Base-by-base conservation (phyloP, 1,139 yeast species). In the Schizosaccharomyces versatilis region DNA sequence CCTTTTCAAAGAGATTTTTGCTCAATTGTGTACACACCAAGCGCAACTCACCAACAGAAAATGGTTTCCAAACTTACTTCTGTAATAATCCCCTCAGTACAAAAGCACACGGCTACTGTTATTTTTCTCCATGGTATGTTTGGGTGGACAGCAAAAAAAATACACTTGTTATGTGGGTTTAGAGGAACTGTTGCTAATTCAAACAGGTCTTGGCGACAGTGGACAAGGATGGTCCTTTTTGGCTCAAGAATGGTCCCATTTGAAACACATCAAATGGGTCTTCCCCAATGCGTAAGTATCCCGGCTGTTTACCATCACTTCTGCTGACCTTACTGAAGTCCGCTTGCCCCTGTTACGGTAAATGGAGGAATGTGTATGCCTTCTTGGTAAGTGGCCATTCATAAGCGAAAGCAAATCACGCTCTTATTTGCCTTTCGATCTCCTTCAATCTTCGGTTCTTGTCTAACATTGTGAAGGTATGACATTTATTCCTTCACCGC, bases 231-330 rank as follows among this genome's bases (percentile, higher is more conserved):
- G 49, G 49, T 44, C 49, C n/a, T 44, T 44, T 44, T 19, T 44
- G 49, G 49, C 49, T 19, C 15, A 44, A 8, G 15, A 19, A 14
- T 44, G 19, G 36, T 17, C 19, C 8, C 14, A 17, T 8, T 17
- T 44, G 36, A 32, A 32, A n/a, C 49, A 44, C 32, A 32, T 44
- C 8, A 44, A 44, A 32, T 44, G 49, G 49, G 19, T 44, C 19
- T 44, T 44, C n/a, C 49, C 49, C 32, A 44, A 44, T 17, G 49
- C 49, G 49, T 44, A 44, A 17, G 49, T 44, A 17, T 41, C 19
- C 47, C 15, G 24, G 19, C 14, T n/a, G 15, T 15, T 41, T 41
- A 41, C 15, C 47, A 41, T 2, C 5, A 24, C 5, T 24, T 24
- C 32, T 24, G 32, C 32, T 24, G 2, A 41, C 9, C 17, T n/a